These are phyloP conservation scores for Lipomyces anomalus DNA, from an alignment of 805 yeast species.

Conservation along the genomic window DNA sequence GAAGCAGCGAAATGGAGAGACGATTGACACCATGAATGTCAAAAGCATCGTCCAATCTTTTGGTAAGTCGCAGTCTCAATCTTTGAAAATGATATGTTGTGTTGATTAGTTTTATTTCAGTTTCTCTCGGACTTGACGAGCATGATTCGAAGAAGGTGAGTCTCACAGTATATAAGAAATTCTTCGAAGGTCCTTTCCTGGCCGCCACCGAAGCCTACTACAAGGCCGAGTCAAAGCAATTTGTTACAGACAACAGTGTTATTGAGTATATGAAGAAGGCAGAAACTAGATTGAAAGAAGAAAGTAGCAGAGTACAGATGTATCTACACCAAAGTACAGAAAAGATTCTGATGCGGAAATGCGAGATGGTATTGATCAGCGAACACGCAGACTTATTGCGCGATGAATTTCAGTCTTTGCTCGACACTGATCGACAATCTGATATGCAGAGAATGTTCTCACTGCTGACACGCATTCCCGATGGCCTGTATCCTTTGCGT, in stretches of 20 bases:
- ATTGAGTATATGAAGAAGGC: constrained; percentile 89
- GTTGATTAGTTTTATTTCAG: constrained; percentile 30
- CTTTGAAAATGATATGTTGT: neutral
- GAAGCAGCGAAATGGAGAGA: constrained; percentile 71
- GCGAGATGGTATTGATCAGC: constrained; percentile 71
- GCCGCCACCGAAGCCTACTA: constrained; percentile 54
- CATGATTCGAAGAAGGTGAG: constrained; percentile 84
- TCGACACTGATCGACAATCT: constrained; percentile 63
- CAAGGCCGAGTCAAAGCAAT: constrained; percentile 58
- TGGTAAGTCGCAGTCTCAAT: constrained; percentile 28
- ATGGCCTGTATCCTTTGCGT: constrained; percentile 73
- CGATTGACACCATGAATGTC: constrained; percentile 59
- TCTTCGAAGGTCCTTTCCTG: constrained; percentile 73
- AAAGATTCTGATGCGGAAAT: constrained; percentile 64
- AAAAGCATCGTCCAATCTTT: constrained; percentile 77
- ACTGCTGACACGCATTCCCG: constrained; percentile 70
- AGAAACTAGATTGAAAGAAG: constrained; percentile 75
- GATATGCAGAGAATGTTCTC: constrained; percentile 75
- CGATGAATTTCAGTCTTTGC: constrained; percentile 65
- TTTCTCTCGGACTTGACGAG: constrained; percentile 81
- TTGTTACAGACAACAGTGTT: constrained; percentile 67
- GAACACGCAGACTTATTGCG: constrained; percentile 73
- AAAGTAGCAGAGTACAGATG: constrained; percentile 67
- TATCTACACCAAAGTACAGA: constrained; percentile 83
- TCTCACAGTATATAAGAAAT: constrained; percentile 70